Evolutionary conservation across 2,329 filamentous ascomycete genomes (phyloP).

Genomic region (Xylariaceae sp.): DNA sequence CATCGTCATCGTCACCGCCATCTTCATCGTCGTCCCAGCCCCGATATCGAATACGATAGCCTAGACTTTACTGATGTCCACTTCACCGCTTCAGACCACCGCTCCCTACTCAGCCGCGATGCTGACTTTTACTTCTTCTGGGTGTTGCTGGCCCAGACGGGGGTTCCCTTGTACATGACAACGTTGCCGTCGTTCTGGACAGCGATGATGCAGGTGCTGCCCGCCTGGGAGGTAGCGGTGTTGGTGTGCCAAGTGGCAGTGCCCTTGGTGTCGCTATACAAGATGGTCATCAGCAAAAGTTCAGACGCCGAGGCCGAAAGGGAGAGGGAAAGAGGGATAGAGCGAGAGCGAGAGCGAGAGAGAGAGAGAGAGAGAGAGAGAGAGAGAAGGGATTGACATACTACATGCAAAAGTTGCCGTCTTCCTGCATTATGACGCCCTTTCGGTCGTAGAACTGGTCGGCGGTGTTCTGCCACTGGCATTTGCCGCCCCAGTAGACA

Average conservation of each 20-base stretch:
- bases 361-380: background rate
- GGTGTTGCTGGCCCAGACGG: slow-evolving; percentile 31
- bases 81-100: too few species aligned
- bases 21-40: too few species aligned
- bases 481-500: slow-evolving; percentile 29
- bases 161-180: slow-evolving; percentile 31
- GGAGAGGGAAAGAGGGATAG: background rate
- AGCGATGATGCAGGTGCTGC: slow-evolving; percentile 23
- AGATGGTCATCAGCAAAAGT: background rate
- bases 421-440: slow-evolving; percentile 29
- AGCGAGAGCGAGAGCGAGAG: background rate
- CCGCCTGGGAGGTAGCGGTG: slow-evolving; percentile 21
- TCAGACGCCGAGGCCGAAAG: background rate
- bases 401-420: slow-evolving; percentile 33
- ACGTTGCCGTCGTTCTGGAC: slow-evolving; percentile 33
- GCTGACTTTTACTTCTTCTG: slow-evolving; percentile 13
- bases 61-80: too few species aligned
- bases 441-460: slow-evolving; percentile 28
- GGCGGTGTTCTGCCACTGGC: slow-evolving; percentile 28
- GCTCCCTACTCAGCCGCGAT: too few species aligned
- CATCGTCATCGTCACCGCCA: too few species aligned
- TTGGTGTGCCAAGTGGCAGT: slow-evolving; percentile 29
- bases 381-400: slow-evolving; percentile 17
- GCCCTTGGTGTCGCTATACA: slow-evolving; percentile 9
- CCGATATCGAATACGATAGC: too few species aligned